Conservation (phyloP, 2,329 filamentous ascomycete species). For the Fusarium mundagurra region DNA sequence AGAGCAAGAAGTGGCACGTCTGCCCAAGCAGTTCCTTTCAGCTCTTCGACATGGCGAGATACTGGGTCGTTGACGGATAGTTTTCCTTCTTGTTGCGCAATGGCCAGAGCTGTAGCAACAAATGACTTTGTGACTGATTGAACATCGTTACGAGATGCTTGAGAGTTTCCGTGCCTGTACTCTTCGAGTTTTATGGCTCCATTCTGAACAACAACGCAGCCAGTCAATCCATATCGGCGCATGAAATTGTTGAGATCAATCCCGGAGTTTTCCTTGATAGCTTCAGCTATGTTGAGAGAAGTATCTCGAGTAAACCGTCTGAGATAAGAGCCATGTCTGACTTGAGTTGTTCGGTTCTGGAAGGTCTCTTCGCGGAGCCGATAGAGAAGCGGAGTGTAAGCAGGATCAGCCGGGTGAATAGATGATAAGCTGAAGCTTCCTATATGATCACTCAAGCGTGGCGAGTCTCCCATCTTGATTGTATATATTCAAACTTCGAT, state of each 20-base stretch:
- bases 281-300: background rate
- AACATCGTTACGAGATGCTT: constrained; percentile 22
- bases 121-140: constrained; percentile 31
- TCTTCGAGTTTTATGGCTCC: constrained; percentile 16
- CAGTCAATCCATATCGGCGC: constrained; percentile 21
- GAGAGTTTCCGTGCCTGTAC: constrained; percentile 27
- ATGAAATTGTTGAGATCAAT: constrained; percentile 15
- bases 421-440: constrained; percentile 25
- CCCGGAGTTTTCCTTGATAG: background rate
- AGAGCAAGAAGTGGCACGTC: constrained; percentile 28
- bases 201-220: constrained; percentile 21
- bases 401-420: constrained; percentile 10
- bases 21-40: constrained; percentile 22
- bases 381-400: constrained; percentile 33
- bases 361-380: constrained; percentile 32
- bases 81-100: constrained; percentile 25
- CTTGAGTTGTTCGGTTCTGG: constrained; percentile 19
- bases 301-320: constrained; percentile 11
- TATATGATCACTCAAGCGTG: constrained; percentile 12
- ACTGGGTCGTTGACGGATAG: constrained; percentile 22
- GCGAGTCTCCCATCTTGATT: background rate
- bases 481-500: background rate
- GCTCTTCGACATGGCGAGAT: constrained; percentile 18
- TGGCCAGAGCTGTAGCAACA: constrained; percentile 17
- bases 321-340: constrained; percentile 26